Evolutionary conservation across 768 basidiomycete species (phyloP), one percentile per base, ranked within the genome.

Genomic region (Lepiota subincarnata): DNA sequence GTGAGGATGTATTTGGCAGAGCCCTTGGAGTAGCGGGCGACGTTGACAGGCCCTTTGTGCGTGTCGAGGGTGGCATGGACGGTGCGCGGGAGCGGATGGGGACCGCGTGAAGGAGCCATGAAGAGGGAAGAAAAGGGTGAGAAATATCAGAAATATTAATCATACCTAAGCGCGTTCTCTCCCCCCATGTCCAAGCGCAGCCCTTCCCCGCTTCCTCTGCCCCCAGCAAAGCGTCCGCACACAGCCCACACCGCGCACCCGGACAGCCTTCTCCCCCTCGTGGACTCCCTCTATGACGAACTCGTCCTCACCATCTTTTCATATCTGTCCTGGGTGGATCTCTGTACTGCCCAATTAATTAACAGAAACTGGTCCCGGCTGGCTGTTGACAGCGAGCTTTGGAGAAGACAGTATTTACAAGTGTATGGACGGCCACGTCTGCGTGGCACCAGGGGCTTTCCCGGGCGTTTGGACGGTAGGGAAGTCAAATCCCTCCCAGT

Each of bases 1-100:
- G 92, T 87, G n/a, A 99, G 77, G 56, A 92, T 73, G 66, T 99
- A 98, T 57, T 87, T 92, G 49, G 89, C 88, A 2, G 77, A 74
- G 3, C 93, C 94, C 66, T 90, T 89, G 41, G 96, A 89, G 65
- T 96, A 98, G 26, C 89, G 79, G n/a, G 84, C 90, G 50, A 92
- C 86, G 64, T 98, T 90, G 0, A 97, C 89, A 0, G 94, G 78
- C 0, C 94, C 97, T 55, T 86, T 86, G 68, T 92, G 91, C 48
- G 64, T 75, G 6, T 70, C 63, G 41, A 92, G 80, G 10, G 80
- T 78, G n/a, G 69, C 69, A 70, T 91, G 84, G 0, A 89, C 71
- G 45, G 68, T 75, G 18, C 89, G 78, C 26, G 86, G 71, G 12
- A 87, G 72, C 3, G 77, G 68, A 53, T 73, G 73, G 20, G 71